Evolutionary conservation across 495 filamentous ascomycete genomes (phyloP).

Genomic region (Penicillium canariense): DNA sequence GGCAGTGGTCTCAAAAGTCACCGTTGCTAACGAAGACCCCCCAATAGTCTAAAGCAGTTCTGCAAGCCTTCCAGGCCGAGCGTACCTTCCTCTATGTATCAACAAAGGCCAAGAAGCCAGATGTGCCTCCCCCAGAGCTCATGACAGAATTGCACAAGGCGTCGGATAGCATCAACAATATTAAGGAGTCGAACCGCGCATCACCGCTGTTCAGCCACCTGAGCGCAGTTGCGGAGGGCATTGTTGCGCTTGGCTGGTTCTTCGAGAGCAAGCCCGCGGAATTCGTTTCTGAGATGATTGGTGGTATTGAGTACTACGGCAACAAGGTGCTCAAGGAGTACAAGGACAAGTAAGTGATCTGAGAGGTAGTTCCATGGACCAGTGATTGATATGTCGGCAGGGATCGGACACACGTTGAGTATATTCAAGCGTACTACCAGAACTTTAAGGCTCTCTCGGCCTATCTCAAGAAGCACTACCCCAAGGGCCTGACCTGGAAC

Average conservation of each 20-base stretch:
- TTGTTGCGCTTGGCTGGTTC: conserved; percentile 83
- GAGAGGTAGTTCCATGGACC: not conserved
- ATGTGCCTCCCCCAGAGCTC: conserved; percentile 65
- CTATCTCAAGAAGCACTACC: conserved; percentile 79
- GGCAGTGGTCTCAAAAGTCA: not conserved
- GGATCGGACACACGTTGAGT: conserved; percentile 76
- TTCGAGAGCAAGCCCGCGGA: conserved; percentile 76
- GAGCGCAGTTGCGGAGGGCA: conserved; percentile 83
- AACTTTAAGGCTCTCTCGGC: conserved; percentile 76
- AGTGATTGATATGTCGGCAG: conserved; percentile 39
- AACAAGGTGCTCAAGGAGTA: conserved; percentile 85
- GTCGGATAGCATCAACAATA: conserved; percentile 69
- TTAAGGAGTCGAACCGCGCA: conserved; percentile 74
- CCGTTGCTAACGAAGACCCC: conserved; percentile 5
- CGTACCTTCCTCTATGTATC: conserved; percentile 84
- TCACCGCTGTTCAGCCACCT: conserved; percentile 73
- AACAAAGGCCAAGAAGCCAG: conserved; percentile 90
- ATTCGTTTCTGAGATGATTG: conserved; percentile 73
- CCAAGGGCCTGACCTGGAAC: conserved; percentile 84
- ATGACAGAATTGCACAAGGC: conserved; percentile 79
- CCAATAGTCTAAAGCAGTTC: conserved; percentile 55
- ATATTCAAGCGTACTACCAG: conserved; percentile 82
- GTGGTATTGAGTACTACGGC: conserved; percentile 82
- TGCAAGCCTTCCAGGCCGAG: conserved; percentile 73
- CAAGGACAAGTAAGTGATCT: conserved; percentile 77